These are phyloP conservation scores for Lentithecium fluviatile DNA, from an alignment of 495 filamentous ascomycete species.

Conservation along the genomic window DNA sequence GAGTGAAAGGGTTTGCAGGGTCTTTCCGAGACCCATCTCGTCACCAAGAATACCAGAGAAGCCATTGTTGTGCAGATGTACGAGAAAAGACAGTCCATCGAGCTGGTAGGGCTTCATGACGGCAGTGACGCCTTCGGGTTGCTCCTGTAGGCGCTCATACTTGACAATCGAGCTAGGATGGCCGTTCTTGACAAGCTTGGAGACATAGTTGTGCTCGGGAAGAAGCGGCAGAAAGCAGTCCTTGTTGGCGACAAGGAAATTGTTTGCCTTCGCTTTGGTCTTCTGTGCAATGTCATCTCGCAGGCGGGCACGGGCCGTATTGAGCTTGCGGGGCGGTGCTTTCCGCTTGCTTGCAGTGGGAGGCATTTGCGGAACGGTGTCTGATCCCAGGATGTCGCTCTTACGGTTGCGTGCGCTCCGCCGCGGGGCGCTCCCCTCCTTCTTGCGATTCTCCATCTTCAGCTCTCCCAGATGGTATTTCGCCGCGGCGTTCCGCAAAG, in stretches of 20 bases:
- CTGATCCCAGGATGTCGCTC: constrained; percentile 18
- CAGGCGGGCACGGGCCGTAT: constrained; percentile 47
- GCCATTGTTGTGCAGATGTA: constrained; percentile 59
- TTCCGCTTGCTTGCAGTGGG: background rate
- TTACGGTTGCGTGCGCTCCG: constrained; percentile 9
- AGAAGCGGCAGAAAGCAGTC: constrained; percentile 55
- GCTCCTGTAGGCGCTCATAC: constrained; percentile 50
- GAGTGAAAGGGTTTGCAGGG: constrained; percentile 58
- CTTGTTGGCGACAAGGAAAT: constrained; percentile 54
- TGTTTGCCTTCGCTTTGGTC: constrained; percentile 50
- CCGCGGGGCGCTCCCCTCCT: background rate
- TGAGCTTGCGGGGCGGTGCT: constrained; percentile 9
- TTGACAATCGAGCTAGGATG: constrained; percentile 34
- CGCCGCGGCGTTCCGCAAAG: background rate
- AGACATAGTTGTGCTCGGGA: constrained; percentile 54
- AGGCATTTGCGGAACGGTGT: background rate
- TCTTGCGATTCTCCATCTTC: constrained; percentile 20
- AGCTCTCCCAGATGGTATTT: background rate
- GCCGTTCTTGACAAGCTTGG: constrained; percentile 43
- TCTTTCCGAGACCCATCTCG: constrained; percentile 67
- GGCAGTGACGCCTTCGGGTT: constrained; percentile 52
- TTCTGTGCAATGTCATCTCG: constrained; percentile 50
- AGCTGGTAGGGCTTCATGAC: constrained; percentile 65
- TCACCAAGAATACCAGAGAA: constrained; percentile 60
- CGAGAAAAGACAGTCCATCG: constrained; percentile 59